These are phyloP conservation scores for Skeletonema menzelii DNA, from an alignment of 108 stramenopile species.

Conservation along the genomic window DNA sequence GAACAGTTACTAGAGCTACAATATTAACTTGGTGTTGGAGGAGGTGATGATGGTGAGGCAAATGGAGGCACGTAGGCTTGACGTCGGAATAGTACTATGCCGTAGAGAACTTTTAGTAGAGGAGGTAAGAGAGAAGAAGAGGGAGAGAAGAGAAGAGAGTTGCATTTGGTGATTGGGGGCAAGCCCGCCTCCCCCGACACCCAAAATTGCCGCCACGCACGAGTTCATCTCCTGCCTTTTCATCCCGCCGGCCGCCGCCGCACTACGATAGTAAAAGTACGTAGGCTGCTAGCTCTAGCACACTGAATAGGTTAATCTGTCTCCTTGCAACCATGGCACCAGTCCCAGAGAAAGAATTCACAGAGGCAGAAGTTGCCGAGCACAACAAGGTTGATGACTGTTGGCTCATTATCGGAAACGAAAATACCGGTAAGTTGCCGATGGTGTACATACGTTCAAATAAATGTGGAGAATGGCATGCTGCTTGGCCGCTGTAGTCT, in stretches of 20 bases:
- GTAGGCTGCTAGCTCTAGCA: too few species aligned
- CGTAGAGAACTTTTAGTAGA: not conserved
- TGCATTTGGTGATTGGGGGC: too few species aligned
- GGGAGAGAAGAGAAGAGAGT: too few species aligned
- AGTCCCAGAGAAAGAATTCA: conserved; percentile 75
- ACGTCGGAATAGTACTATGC: not conserved
- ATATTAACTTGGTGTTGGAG: not conserved
- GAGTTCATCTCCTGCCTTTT: too few species aligned
- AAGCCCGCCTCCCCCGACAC: too few species aligned
- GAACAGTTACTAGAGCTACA: not conserved
- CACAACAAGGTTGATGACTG: conserved; percentile 90
- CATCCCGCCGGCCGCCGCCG: too few species aligned
- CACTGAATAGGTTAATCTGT: too few species aligned
- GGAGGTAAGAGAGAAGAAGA: too few species aligned
- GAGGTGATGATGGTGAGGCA: not conserved
- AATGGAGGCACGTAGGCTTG: not conserved
- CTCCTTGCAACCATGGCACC: conserved; percentile 37
- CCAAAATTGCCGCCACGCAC: too few species aligned
- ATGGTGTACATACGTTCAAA: too few species aligned
- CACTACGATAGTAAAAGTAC: too few species aligned
- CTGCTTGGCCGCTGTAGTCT: not conserved
- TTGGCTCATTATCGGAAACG: conserved; percentile 96
- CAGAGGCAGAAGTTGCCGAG: conserved; percentile 85
- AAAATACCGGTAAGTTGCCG: conserved; percentile 75
- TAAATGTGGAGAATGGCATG: not conserved